Conservation (phyloP, 306 rosid species). For the Prunus dulcis region DNA sequence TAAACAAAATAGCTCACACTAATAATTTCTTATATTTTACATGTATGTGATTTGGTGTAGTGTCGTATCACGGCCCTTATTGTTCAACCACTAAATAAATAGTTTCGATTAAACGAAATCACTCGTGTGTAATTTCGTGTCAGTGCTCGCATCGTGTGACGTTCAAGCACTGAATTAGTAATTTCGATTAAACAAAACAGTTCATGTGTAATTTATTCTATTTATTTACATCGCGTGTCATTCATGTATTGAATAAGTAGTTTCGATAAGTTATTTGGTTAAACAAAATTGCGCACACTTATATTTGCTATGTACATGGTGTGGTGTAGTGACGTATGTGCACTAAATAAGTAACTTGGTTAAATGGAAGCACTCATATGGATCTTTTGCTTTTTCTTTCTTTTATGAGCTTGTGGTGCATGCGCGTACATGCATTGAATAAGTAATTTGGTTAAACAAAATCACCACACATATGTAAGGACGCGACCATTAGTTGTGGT, state of each 20-base stretch:
- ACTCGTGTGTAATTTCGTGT: neutral
- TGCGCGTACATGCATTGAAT: neutral
- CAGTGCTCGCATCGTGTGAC: neutral
- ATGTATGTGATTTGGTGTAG: no score
- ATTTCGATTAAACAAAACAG: no score
- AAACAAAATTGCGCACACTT: neutral
- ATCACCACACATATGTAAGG: no score
- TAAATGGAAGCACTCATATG: fast-evolving
- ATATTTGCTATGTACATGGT: no score
- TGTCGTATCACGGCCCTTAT: neutral
- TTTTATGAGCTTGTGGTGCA: neutral
- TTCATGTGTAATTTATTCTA: no score
- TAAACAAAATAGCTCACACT: neutral
- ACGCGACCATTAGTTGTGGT: no score
- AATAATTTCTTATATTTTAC: neutral
- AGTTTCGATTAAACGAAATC: neutral
- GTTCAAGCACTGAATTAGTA: neutral
- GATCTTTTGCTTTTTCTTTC: no score
- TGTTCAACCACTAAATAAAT: neutral
- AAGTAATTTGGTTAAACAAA: neutral
- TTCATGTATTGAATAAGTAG: no score
- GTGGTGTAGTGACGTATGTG: neutral
- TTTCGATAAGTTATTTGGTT: neutral
- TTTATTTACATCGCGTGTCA: no score
- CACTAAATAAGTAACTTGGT: neutral